Evolutionary conservation across 352 stramenopile genomes (phyloP), one percentile per base, ranked within the genome.

Genomic region (Phytopythium litorale): DNA sequence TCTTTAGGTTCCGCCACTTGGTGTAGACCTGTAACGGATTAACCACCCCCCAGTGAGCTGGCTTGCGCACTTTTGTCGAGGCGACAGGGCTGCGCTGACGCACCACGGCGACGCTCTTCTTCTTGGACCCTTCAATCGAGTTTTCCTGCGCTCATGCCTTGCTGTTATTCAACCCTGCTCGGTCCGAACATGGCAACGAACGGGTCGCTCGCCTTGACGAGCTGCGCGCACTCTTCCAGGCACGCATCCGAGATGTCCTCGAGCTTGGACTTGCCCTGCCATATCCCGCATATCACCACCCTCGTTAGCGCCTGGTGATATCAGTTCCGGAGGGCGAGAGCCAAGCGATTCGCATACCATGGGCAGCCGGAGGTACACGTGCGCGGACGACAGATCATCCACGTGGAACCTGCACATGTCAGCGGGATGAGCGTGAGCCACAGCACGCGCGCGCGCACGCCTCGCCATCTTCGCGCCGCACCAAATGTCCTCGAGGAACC

Each of bases 311-410:
- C 9, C 55, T 6, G 33, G 4, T 55, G 33, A 61, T 18, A 30
- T 25, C 8, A 25, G n/a, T 35, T 6, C 4, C 1, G 23, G 25
- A 38, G 25, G 4, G 1, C 3, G 8, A n/a, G 4, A 49, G 9
- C 37, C 50, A 25, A 23, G 49, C 32, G n/a, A 57, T 37, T 51
- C 35, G 33, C 33, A 38, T 33, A 94, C 88, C 71, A 87, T 70
- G 6, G 96, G 94, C 60, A 99, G 78, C 8, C 97, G 86, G 43
- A 99, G 77, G 76, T 99, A 99, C 1, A 99, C 97, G 76, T 99
- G 97, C 28, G 97, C 97, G 18, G 95, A 99, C 37, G 88, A 98
- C 37, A 99, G 71, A 70, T 99, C 94, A 62, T 99, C 96, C 8
- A 99, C 97, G 62, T 99, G 97, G 71, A 99, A 99, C 89, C 83